These are phyloP conservation scores for Alisma plantagoaquatica DNA, from an alignment of 106 monocot genomes.

Conservation along the genomic window DNA sequence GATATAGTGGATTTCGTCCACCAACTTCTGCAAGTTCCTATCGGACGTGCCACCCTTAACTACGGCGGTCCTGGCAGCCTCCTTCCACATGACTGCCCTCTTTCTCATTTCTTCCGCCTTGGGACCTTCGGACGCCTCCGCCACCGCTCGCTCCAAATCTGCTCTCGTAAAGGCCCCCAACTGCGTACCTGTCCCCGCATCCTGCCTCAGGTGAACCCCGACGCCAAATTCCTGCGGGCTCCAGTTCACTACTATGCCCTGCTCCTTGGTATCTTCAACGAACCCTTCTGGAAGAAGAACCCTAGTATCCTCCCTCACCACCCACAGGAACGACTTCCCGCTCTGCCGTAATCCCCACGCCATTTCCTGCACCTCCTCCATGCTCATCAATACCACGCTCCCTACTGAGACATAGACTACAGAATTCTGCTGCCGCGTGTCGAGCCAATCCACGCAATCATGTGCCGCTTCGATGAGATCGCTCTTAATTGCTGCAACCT, in stretches of 20 bases:
- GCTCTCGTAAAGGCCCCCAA: slow-evolving; percentile 1
- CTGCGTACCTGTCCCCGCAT: neutral
- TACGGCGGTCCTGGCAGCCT: neutral
- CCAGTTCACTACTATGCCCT: slow-evolving; percentile 49
- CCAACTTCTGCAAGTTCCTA: slow-evolving; percentile 2
- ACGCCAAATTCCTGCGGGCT: slow-evolving; percentile 41
- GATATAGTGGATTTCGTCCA: too few relatives aligned
- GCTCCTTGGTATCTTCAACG: slow-evolving; percentile 17
- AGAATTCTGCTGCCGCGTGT: slow-evolving; percentile 19
- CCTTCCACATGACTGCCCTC: slow-evolving; percentile 8
- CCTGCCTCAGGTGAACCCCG: slow-evolving; percentile 4
- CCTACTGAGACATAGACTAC: slow-evolving; percentile 70
- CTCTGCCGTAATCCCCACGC: slow-evolving; percentile 29
- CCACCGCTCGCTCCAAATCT: slow-evolving; percentile 7
- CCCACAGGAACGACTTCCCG: slow-evolving; percentile 64
- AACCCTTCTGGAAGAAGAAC: slow-evolving; percentile 37
- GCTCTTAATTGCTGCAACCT: neutral
- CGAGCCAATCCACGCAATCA: slow-evolving; percentile 54
- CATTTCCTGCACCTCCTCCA: slow-evolving; percentile 50
- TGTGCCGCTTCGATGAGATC: slow-evolving; percentile 11
- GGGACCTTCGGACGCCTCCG: slow-evolving; percentile 2
- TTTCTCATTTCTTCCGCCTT: slow-evolving; percentile 5
- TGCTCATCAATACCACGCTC: slow-evolving; percentile 37
- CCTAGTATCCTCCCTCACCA: slow-evolving; percentile 28
- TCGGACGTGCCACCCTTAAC: slow-evolving; percentile 9